These are phyloP conservation scores for Vigna angularis DNA, from an alignment of 306 rosid genomes.

Conservation along the genomic window DNA sequence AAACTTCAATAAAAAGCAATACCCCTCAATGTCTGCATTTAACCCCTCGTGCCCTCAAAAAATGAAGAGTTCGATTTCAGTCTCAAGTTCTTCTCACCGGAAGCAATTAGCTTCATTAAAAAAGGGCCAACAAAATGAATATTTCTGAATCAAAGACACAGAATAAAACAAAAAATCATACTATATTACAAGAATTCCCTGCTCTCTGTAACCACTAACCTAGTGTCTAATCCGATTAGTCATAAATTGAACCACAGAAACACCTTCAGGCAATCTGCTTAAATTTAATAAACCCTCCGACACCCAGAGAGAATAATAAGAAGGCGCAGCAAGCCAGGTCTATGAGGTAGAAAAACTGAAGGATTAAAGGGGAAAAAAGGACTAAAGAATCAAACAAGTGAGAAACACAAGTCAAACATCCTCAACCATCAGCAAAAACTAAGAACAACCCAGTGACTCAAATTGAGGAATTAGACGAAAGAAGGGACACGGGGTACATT, in stretches of 20 bases:
- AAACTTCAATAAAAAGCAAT: slow-evolving; percentile 8
- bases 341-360: background rate
- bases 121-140: background rate
- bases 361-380: background rate
- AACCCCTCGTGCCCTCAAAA: slow-evolving; percentile 28
- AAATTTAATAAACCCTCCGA: background rate
- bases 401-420: slow-evolving; percentile 4
- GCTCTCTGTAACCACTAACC: background rate
- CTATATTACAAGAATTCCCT: background rate
- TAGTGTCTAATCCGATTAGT: background rate
- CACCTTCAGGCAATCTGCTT: background rate
- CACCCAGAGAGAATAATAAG: background rate
- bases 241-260: slow-evolving; percentile 11
- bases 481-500: slow-evolving; percentile 20
- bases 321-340: slow-evolving; percentile 2
- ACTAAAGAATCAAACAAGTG: background rate
- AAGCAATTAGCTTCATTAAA: slow-evolving; percentile 27
- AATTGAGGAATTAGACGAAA: slow-evolving; percentile 14
- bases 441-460: slow-evolving; percentile 1
- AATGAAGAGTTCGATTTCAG: slow-evolving; percentile 11
- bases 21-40: background rate
- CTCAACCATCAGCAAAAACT: background rate
- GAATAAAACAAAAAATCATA: background rate
- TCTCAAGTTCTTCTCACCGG: background rate
- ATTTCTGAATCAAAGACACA: background rate